Evolutionary conservation across 768 basidiomycete genomes (phyloP).

Genomic region (Auriscalpium orientale): DNA sequence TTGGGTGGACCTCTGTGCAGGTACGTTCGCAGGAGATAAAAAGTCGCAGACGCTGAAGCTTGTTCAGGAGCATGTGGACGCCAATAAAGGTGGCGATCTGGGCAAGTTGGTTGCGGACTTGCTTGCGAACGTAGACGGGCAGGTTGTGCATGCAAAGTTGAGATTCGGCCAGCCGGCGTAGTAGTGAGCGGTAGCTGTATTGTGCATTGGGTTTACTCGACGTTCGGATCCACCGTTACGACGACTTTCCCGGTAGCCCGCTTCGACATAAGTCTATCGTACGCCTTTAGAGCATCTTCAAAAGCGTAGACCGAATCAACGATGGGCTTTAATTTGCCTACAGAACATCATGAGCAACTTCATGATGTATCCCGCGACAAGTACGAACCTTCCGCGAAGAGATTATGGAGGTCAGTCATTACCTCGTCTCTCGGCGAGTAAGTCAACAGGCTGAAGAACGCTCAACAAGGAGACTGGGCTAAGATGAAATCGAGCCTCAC

Average conservation of each 20-base stretch:
- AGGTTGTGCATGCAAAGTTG: too few species aligned
- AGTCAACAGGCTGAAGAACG: conserved; percentile 24
- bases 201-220: conserved; percentile 5
- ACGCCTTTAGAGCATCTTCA: conserved; percentile 51
- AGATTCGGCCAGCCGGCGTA: too few species aligned
- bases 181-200: too few species aligned
- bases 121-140: too few species aligned
- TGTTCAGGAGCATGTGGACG: too few species aligned
- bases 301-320: conserved; percentile 57
- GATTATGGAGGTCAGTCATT: conserved; percentile 21
- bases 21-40: neutral
- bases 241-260: conserved; percentile 62
- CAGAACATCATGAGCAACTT: neutral
- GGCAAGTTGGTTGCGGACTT: too few species aligned
- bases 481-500: conserved; percentile 25
- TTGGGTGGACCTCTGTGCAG: neutral
- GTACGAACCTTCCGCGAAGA: conserved; percentile 36
- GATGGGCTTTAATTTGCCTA: conserved; percentile 43
- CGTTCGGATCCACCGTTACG: conserved; percentile 37
- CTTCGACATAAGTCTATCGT: conserved; percentile 47
- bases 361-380: neutral
- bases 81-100: too few species aligned
- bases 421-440: conserved; percentile 25
- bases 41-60: too few species aligned
- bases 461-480: neutral